phyloP scores from a whole-genome alignment of 164 flowering plant species.

The Liquidambar formosana region DNA sequence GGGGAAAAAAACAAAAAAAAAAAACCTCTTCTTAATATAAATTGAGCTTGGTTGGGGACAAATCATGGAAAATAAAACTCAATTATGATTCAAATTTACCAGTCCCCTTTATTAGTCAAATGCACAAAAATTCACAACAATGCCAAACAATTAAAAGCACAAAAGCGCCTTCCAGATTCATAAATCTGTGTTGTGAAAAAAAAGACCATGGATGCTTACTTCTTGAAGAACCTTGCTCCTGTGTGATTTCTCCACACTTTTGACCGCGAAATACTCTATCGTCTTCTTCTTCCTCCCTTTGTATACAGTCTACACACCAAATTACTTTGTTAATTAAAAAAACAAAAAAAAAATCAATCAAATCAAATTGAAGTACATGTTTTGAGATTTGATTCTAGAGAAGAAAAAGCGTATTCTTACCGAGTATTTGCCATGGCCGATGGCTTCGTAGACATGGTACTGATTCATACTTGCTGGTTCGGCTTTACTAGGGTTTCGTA shows the following conservation, averaged over 20 bases:
- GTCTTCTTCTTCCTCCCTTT: conserved; percentile 98
- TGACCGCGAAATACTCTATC: conserved; percentile 87
- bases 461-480: conserved; percentile 54
- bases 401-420: conserved; percentile 31
- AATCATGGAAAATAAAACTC: too few relatives aligned
- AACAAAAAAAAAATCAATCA: not conserved
- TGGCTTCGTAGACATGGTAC: conserved; percentile 83
- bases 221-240: conserved; percentile 89
- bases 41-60: too few relatives aligned
- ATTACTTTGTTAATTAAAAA: not conserved
- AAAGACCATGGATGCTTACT: conserved; percentile 40
- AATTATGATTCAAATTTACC: too few relatives aligned
- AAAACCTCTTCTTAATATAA: too few relatives aligned
- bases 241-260: conserved; percentile 93
- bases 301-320: conserved; percentile 68
- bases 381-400: not conserved
- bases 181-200: too few relatives aligned
- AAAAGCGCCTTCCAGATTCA: not conserved
- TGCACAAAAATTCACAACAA: not conserved
- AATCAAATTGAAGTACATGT: not conserved
- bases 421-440: conserved; percentile 86
- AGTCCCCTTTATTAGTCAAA: not conserved
- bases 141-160: not conserved
- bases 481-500: conserved; percentile 4
- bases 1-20: too few relatives aligned